Conservation (phyloP, 192 early-diverging fungal species). For the Backusella psychrophila region DNA sequence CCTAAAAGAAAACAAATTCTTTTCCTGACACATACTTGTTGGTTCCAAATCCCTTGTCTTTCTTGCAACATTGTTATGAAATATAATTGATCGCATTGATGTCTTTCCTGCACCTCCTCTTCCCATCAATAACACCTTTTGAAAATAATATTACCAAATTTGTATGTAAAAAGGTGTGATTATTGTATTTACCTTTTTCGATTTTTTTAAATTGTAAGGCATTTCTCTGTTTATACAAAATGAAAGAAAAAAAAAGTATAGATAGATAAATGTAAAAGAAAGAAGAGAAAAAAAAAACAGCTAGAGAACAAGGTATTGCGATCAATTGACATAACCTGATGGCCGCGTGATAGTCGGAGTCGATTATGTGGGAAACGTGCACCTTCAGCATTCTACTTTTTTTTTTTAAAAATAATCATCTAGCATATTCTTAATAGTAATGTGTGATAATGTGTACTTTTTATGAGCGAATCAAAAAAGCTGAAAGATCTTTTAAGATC, state of each 20-base stretch:
- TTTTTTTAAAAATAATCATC: not conserved
- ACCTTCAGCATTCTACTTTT: not conserved
- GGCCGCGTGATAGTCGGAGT: slow-evolving; percentile 11
- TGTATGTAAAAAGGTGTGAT: not conserved
- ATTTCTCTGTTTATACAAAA: not conserved
- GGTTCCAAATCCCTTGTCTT: not conserved
- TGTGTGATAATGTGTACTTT: not conserved
- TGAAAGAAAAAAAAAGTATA: not conserved
- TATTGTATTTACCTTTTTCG: not conserved
- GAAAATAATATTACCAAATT: not conserved
- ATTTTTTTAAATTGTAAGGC: not conserved
- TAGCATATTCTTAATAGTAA: not conserved
- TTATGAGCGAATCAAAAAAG: not conserved
- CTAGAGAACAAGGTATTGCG: not conserved
- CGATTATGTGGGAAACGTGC: not conserved
- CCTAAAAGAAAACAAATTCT: not conserved
- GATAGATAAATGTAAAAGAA: not conserved
- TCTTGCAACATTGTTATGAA: slow-evolving; percentile 5
- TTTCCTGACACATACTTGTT: slow-evolving; percentile 1
- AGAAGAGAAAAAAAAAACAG: not conserved
- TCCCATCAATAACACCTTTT: slow-evolving; percentile 11
- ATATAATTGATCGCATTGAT: slow-evolving; percentile 15
- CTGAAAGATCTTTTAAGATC: not conserved
- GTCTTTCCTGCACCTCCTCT: slow-evolving; percentile 5
- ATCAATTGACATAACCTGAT: slow-evolving; percentile 17